Percentiles rank a stretch among this genome's conserved stretches.
These are phyloP conservation scores for Datura wrightii DNA, from an alignment of 257 asterid genomes.

Conservation along the genomic window DNA sequence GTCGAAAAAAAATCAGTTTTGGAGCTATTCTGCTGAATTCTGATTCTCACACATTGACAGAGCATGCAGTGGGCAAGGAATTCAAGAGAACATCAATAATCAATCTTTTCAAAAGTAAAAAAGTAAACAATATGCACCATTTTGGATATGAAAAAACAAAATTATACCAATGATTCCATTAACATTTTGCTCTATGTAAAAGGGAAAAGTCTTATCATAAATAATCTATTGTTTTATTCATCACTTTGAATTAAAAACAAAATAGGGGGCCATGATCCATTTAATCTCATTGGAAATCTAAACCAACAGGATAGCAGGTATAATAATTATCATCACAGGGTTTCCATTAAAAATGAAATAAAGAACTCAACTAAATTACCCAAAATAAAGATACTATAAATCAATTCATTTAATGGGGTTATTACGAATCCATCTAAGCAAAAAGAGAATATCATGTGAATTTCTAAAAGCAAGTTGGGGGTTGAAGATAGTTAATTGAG, in stretches of 20 bases:
- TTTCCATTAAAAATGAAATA: not conserved
- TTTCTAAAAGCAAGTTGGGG: constrained; percentile 20
- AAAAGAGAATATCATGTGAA: constrained; percentile 32
- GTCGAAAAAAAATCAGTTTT: constrained; percentile 39
- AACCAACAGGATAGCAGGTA: not conserved
- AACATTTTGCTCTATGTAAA: not conserved
- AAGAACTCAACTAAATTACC: not conserved
- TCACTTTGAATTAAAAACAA: not conserved
- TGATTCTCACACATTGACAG: constrained; percentile 40
- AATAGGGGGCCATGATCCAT: not conserved
- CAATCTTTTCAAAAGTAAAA: constrained; percentile 31
- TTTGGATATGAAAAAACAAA: not conserved
- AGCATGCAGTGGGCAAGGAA: constrained; percentile 28
- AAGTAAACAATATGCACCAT: not conserved
- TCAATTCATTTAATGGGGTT: constrained; percentile 28
- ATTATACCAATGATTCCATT: not conserved
- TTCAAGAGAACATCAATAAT: constrained; percentile 31
- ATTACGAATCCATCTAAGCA: constrained; percentile 43
- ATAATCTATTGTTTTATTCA: not conserved
- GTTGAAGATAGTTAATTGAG: constrained; percentile 28
- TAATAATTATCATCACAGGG: constrained; percentile 11
- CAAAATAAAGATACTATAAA: constrained; percentile 3
- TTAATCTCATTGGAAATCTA: constrained; percentile 23
- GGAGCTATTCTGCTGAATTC: constrained; percentile 37
- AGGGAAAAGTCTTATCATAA: not conserved